Conservation (phyloP, 169 alveolate genomes). For the Eimeria acervulina region DNA sequence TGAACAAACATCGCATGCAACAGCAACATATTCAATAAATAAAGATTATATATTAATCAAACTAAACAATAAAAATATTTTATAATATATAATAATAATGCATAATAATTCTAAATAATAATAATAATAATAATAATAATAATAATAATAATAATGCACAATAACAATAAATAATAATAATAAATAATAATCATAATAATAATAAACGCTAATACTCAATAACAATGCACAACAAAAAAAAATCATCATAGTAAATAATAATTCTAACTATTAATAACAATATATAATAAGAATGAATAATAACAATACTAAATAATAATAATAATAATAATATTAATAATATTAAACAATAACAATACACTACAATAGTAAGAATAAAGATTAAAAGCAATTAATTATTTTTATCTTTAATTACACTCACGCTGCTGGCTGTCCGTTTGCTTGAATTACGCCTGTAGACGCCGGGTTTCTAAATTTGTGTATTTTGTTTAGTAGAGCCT, state of each 20-base stretch:
- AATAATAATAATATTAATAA: neutral
- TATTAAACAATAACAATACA: neutral
- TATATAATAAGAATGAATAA: neutral
- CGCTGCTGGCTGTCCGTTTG: neutral
- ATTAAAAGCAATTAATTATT: neutral
- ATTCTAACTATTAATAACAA: neutral
- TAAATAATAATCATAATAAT: neutral
- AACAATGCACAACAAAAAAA: neutral
- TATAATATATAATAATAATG: no score
- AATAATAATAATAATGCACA: no score
- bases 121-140: no score
- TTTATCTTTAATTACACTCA: neutral
- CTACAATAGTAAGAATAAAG: neutral
- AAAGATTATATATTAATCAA: neutral
- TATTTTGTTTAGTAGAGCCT: constrained; percentile 65
- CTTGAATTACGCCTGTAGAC: neutral
- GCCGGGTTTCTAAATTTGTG: constrained; percentile 44
- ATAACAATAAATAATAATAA: neutral
- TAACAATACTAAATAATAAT: neutral
- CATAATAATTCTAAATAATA: no score
- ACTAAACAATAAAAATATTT: neutral
- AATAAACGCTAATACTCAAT: neutral
- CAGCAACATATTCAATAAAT: neutral
- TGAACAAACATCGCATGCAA: neutral
- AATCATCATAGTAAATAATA: neutral